Base-by-base conservation (phyloP, 108 stramenopile genomes). In the Nannochloropsis salina region DNA sequence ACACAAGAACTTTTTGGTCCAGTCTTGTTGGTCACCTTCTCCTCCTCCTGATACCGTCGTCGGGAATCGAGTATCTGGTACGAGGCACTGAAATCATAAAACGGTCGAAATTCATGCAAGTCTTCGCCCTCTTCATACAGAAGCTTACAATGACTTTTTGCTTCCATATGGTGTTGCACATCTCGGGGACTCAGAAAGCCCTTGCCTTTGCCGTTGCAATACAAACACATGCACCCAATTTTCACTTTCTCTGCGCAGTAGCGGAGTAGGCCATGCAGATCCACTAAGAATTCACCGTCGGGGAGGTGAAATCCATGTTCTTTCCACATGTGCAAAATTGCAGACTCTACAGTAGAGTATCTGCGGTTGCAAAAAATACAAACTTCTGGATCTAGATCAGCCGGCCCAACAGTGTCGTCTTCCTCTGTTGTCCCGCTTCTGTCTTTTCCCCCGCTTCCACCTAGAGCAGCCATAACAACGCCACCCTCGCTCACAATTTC, bases 211-310 rank as follows among this genome's bases (percentile, higher is more conserved):
- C 92, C 88, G 85, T 97, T 94, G 86, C 98, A 99, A 83, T 96
- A 96, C 79, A 99, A 89, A 88, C 98, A 99, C 22, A 92, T 89
- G 61, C 94, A 92, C 40, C 97, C 97, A 82, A 96, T 84, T 86
- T 96, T 96, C 83, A 99, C 93, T 85, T 99, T 99, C 90, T 97
- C 98, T 79, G 93, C 92, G 86, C 94, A 93, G 90, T 99, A 99
- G 12, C 93, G 93, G 41, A 97, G 15, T 42, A 98, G 84, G 10
- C 96, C 96, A 81, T 91, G 92, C 84, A 92, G 85, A 88, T 98
- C 96, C 20, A 85, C 85, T 85, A 95, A 83, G 84, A 93, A 97
- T 87, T 97, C 97, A 83, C 83, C 82, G 85, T 98, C 97, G 10
- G 98, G 98, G 80, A 99, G 82, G 92, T 94, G 96, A 88, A 98